Evolutionary conservation across 2,329 filamentous ascomycete genomes (phyloP).

Genomic region (Fusarium tuaranense): DNA sequence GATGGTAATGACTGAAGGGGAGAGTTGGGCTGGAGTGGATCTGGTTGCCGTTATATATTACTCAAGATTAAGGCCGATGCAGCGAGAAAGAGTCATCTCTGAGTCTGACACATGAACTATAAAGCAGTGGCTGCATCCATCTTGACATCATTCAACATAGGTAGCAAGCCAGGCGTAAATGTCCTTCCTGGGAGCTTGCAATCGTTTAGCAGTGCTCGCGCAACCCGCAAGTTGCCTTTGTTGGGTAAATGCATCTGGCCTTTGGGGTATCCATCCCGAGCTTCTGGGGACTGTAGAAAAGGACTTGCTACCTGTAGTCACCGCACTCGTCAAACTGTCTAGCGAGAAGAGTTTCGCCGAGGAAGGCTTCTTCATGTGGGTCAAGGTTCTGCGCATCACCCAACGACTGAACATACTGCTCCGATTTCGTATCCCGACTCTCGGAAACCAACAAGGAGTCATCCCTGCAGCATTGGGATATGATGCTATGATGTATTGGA

Average conservation of each 20-base stretch:
- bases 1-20: not conserved
- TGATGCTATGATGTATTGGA: too few species aligned
- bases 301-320: not conserved
- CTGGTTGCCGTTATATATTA: not conserved
- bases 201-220: not conserved
- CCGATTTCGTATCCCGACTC: not conserved
- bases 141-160: not conserved
- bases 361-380: not conserved
- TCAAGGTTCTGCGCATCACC: not conserved
- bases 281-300: not conserved
- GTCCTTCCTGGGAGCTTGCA: not conserved
- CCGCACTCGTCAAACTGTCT: not conserved
- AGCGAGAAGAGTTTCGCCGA: not conserved
- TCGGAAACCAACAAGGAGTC: not conserved
- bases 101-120: not conserved
- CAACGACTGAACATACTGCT: not conserved
- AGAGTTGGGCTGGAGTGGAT: not conserved
- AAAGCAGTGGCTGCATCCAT: not conserved
- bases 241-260: not conserved
- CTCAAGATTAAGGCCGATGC: not conserved
- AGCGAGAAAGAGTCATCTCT: not conserved
- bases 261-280: not conserved
- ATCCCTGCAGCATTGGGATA: not conserved
- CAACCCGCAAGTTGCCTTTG: not conserved
- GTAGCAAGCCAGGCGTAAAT: not conserved